phyloP scores from a whole-genome alignment of 441 rosid species.

The Viola pubescens region DNA sequence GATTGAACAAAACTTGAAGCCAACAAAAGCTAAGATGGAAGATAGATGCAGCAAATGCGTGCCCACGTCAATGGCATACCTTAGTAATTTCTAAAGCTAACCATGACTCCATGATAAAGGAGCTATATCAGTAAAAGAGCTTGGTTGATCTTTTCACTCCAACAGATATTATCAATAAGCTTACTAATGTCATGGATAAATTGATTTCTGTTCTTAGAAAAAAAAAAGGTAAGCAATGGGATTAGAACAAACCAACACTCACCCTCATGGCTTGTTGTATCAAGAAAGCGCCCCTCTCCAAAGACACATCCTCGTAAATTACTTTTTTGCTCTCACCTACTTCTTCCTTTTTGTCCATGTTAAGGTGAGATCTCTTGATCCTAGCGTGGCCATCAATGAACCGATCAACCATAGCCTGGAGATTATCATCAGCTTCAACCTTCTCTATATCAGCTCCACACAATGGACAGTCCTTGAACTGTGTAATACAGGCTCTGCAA shows the following conservation, averaged over 20 bases:
- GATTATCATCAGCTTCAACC: conserved; percentile 58
- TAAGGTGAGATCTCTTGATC: conserved; percentile 65
- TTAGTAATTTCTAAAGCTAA: background rate
- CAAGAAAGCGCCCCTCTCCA: conserved; percentile 97
- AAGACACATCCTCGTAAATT: conserved; percentile 81
- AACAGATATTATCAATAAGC: background rate
- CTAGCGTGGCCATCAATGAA: conserved; percentile 96
- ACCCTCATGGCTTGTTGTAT: conserved; percentile 97
- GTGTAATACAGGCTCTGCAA: conserved; percentile 56
- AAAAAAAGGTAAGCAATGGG: background rate
- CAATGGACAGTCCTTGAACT: conserved; percentile 86
- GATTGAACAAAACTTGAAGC: background rate
- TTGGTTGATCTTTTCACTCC: background rate
- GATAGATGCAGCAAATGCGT: no score
- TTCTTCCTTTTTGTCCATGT: conserved; percentile 37
- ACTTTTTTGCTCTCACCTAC: conserved; percentile 44
- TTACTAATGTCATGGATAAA: no score
- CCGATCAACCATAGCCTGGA: conserved; percentile 74
- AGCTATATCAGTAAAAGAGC: background rate
- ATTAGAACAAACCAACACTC: conserved; percentile 27
- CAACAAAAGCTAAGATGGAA: no score
- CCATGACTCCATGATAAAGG: background rate
- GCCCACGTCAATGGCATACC: background rate
- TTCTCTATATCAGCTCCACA: conserved; percentile 95
- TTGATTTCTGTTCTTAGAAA: background rate